These are phyloP conservation scores for Podaxis carcinomalis DNA, from an alignment of 768 basidiomycete species.

Conservation along the genomic window DNA sequence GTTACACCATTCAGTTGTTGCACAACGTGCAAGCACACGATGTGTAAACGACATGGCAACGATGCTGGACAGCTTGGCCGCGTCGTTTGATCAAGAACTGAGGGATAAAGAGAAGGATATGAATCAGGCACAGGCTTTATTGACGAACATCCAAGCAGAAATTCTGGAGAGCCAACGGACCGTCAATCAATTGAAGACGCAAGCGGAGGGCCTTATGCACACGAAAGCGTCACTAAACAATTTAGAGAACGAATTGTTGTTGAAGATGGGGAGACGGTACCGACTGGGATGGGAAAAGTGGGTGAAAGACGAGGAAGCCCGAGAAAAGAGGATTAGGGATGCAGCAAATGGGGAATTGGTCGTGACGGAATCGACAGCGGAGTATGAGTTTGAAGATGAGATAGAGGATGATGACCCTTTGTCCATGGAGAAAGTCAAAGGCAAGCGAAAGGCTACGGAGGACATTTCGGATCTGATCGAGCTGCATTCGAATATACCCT, in stretches of 20 bases:
- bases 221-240: conserved; percentile 54
- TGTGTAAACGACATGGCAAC: conserved; percentile 81
- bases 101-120: conserved; percentile 89
- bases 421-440: conserved; percentile 42
- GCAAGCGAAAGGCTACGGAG: conserved; percentile 56
- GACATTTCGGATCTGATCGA: conserved; percentile 62
- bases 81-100: conserved; percentile 89
- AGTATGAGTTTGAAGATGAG: conserved; percentile 41
- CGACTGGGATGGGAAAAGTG: conserved; percentile 91
- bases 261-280: conserved; percentile 80
- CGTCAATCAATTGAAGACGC: conserved; percentile 61
- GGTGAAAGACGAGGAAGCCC: conserved; percentile 77
- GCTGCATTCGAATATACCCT: conserved; percentile 54
- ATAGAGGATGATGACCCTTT: conserved; percentile 35
- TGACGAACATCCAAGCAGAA: conserved; percentile 85
- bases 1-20: conserved; percentile 81
- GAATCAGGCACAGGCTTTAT: conserved; percentile 81
- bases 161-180: conserved; percentile 81
- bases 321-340: conserved; percentile 68
- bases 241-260: conserved; percentile 60
- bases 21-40: conserved; percentile 80
- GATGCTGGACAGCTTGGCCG: conserved; percentile 84
- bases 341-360: conserved; percentile 54
- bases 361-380: conserved; percentile 39
- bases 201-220: conserved; percentile 63